Evolutionary conservation across 208 protist species (phyloP).

Genomic region (Naegleria lovaniensis): DNA sequence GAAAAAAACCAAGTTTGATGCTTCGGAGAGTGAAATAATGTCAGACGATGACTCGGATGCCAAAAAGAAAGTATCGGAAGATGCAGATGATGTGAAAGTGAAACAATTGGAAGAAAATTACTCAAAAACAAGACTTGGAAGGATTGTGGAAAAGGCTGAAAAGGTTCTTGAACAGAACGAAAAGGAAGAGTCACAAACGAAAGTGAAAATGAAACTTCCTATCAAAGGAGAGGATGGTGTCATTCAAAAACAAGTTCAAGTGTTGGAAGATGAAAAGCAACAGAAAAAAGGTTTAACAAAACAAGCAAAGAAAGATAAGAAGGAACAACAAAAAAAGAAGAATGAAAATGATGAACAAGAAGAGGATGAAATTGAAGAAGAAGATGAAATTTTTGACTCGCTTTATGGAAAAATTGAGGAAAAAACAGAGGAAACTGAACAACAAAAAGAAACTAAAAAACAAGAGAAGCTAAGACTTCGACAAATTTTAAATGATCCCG

Average conservation of each 20-base stretch:
- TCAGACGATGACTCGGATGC: background rate
- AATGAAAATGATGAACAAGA: constrained; percentile 29
- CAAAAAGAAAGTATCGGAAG: background rate
- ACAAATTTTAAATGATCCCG: background rate
- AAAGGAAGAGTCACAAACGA: constrained; percentile 27
- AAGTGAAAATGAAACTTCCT: constrained; percentile 16
- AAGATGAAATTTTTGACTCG: constrained; percentile 7
- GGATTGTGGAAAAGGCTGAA: background rate
- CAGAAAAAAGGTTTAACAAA: constrained; percentile 27
- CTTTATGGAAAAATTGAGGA: constrained; percentile 18
- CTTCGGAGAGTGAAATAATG: background rate
- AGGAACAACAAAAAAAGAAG: constrained; percentile 22
- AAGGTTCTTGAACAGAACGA: constrained; percentile 24
- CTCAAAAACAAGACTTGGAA: background rate
- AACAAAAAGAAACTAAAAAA: constrained; percentile 28
- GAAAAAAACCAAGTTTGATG: background rate
- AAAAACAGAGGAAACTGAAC: constrained; percentile 23
- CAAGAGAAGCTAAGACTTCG: constrained; percentile 9
- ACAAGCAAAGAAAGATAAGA: constrained; percentile 26
- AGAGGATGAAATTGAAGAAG: constrained; percentile 26
- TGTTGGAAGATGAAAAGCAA: constrained; percentile 15
- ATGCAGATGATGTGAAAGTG: background rate
- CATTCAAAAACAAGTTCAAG: background rate
- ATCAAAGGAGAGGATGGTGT: constrained; percentile 26
- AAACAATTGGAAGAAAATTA: background rate